Percentiles rank a stretch among this genome's conserved stretches.
phyloP scores from a whole-genome alignment of 148 eudicot genomes.

The Rhododendron griersonianum region DNA sequence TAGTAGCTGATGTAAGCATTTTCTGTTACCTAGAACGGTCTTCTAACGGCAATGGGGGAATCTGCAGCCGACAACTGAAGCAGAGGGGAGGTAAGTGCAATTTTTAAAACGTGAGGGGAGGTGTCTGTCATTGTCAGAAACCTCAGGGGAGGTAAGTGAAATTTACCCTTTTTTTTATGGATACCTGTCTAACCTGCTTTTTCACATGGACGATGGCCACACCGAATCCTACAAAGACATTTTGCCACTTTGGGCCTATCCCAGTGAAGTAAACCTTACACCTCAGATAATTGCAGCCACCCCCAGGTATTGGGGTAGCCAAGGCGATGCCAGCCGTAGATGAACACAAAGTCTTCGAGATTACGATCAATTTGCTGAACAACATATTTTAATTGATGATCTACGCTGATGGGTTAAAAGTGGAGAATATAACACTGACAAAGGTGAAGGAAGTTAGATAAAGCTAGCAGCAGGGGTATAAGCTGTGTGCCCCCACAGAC shows the following conservation, averaged over 20 bases:
- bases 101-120: too few relatives aligned
- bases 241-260: neutral
- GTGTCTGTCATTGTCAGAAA: too few relatives aligned
- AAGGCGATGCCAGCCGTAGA: neutral
- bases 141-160: too few relatives aligned
- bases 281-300: neutral
- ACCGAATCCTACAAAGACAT: neutral
- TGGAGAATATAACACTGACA: conserved; percentile 9
- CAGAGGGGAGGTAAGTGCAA: too few relatives aligned
- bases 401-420: conserved; percentile 13
- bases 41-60: too few relatives aligned
- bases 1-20: too few relatives aligned
- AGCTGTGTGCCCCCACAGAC: neutral
- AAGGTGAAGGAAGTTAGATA: neutral
- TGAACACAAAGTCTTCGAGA: neutral
- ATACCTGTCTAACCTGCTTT: neutral
- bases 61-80: too few relatives aligned
- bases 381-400: neutral
- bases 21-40: too few relatives aligned
- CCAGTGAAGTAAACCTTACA: neutral
- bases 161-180: neutral
- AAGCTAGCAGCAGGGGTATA: conserved; percentile 9
- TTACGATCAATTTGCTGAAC: neutral
- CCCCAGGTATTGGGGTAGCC: neutral
- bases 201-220: neutral